A percentile compares a stretch with the other conserved stretches of the same genome.
Conservation (phyloP, 2,329 filamentous ascomycete genomes). For the Volutella citrinella region DNA sequence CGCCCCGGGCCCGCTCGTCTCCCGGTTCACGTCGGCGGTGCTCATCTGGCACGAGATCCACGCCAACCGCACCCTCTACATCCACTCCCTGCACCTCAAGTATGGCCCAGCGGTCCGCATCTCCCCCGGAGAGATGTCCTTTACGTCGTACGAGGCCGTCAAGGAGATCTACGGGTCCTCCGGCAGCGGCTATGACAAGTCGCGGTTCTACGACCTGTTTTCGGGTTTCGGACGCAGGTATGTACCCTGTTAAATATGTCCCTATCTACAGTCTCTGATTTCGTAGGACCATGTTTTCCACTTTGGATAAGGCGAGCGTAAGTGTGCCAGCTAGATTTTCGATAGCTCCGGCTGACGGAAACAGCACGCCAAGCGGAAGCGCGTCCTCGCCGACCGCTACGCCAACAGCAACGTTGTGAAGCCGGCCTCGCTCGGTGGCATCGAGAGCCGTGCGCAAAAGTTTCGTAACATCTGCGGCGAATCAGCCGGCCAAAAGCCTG, state of each 20-base stretch:
- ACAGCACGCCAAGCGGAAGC: constrained; percentile 59
- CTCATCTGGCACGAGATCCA: constrained; percentile 54
- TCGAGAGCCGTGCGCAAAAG: constrained; percentile 49
- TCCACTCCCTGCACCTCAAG: constrained; percentile 49
- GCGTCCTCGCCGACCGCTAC: constrained; percentile 62
- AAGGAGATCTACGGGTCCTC: constrained; percentile 60
- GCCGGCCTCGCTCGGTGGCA: constrained; percentile 50
- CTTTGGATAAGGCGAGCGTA: constrained; percentile 48
- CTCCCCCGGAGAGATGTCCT: constrained; percentile 55
- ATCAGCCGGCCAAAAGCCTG: constrained; percentile 37
- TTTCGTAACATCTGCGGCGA: constrained; percentile 52
- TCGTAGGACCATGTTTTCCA: constrained; percentile 55
- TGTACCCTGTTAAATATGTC: constrained; percentile 1
- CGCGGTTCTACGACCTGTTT: constrained; percentile 59
- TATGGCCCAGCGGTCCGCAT: constrained; percentile 57
- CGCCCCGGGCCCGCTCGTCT: constrained; percentile 45
- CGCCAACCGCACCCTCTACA: constrained; percentile 47
- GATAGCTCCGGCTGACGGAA: neutral
- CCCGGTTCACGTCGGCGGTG: constrained; percentile 46
- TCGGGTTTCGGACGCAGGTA: constrained; percentile 52
- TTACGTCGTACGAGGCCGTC: constrained; percentile 50
- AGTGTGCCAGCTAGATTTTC: constrained; percentile 12
- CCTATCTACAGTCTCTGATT: neutral
- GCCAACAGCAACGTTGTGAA: constrained; percentile 64
- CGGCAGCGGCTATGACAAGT: constrained; percentile 62